Evolutionary conservation across 306 rosid species (phyloP).

Genomic region (Dryas octopetala): DNA sequence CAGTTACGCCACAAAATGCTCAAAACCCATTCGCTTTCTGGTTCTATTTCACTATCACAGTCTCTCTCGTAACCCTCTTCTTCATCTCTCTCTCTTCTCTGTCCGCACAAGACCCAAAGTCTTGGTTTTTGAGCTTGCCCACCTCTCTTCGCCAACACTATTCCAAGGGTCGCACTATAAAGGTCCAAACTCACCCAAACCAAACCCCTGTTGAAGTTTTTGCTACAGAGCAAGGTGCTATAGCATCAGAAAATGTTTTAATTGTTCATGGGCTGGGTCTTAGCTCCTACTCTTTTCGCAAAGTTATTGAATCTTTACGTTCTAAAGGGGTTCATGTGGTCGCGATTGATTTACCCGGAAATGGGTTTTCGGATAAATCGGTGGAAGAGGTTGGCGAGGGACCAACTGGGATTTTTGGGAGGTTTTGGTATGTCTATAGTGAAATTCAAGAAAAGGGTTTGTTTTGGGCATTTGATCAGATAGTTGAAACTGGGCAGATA

Average conservation of each 20-base stretch:
- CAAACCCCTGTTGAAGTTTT: constrained; percentile 63
- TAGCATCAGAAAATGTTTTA: constrained; percentile 48
- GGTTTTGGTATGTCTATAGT: constrained; percentile 62
- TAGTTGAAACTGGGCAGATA: constrained; percentile 85
- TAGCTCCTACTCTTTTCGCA: constrained; percentile 67
- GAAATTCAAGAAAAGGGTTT: constrained; percentile 81
- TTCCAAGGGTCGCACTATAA: constrained; percentile 68
- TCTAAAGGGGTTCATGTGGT: constrained; percentile 52
- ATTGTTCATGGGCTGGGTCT: constrained; percentile 72
- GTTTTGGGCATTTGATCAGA: constrained; percentile 94
- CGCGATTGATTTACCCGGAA: constrained; percentile 79
- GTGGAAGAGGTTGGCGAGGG: constrained; percentile 46
- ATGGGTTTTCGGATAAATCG: constrained; percentile 83
- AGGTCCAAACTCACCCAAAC: constrained; percentile 60
- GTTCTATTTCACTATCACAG: constrained; percentile 70
- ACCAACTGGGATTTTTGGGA: constrained; percentile 54
- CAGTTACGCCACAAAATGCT: not conserved
- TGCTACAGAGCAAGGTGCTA: constrained; percentile 45
- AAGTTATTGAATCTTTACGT: constrained; percentile 40
- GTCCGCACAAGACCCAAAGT: constrained; percentile 60
- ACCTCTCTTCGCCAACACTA: constrained; percentile 67
- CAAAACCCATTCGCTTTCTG: constrained; percentile 67
- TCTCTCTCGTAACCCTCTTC: constrained; percentile 54
- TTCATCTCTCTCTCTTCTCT: constrained; percentile 49
- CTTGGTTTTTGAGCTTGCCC: constrained; percentile 78